Conservation (phyloP, 345 rosid genomes). For the Citropsis articulata region DNA sequence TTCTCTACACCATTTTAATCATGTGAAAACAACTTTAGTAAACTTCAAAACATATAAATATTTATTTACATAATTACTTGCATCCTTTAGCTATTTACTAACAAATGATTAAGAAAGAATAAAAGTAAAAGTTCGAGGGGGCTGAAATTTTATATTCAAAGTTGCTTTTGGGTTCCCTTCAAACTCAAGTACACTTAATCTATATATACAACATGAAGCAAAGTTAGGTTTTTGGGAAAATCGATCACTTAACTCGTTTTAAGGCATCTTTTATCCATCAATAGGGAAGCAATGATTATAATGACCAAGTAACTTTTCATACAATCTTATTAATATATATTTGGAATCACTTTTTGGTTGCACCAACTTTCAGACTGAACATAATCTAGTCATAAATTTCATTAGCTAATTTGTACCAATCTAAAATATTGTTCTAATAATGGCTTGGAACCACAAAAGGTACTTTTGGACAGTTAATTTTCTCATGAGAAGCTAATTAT, state of each 20-base stretch:
- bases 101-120: not conserved
- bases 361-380: constrained; percentile 6
- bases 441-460: not conserved
- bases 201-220: not conserved
- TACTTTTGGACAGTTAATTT: not conserved
- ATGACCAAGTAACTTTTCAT: constrained; percentile 6
- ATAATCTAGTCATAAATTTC: not conserved
- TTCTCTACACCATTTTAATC: too few relatives aligned
- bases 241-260: not conserved
- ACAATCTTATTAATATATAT: not conserved
- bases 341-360: not conserved
- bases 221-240: constrained; percentile 1
- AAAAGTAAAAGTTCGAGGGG: not conserved
- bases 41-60: too few relatives aligned
- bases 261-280: not conserved
- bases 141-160: constrained; percentile 1
- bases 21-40: too few relatives aligned
- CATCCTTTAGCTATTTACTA: too few relatives aligned
- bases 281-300: not conserved
- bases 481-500: not conserved
- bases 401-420: not conserved
- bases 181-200: constrained; percentile 7
- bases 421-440: not conserved
- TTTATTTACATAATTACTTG: too few relatives aligned
- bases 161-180: constrained; percentile 6